Evolutionary conservation across 345 rosid genomes (phyloP).

Genomic region (Geranium brycei): DNA sequence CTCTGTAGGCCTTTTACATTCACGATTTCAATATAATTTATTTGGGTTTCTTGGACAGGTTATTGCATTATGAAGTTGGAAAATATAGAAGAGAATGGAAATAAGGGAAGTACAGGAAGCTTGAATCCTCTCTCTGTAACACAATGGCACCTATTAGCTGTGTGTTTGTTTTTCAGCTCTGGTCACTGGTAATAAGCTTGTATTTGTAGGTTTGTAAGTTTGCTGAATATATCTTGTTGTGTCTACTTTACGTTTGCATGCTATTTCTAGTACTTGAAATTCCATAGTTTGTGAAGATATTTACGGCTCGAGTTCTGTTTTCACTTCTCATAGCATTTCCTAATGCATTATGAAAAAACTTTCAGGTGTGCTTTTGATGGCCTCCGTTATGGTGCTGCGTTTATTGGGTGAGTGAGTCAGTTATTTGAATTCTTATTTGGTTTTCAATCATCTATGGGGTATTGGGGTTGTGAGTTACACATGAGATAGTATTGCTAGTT

Average conservation of each 20-base stretch:
- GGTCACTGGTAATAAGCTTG: constrained; percentile 68
- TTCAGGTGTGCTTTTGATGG: constrained; percentile 96
- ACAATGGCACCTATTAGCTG: constrained; percentile 75
- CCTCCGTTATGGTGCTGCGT: constrained; percentile 88
- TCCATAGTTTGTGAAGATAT: not conserved
- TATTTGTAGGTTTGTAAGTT: not conserved
- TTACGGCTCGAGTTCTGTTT: not conserved
- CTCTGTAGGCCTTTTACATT: not conserved
- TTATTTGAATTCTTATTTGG: not conserved
- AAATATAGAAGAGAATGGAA: constrained; percentile 24
- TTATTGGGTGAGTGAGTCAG: constrained; percentile 78
- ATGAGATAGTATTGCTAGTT: not conserved
- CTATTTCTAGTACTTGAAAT: not conserved
- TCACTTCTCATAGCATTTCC: not conserved
- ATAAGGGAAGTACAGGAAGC: constrained; percentile 12
- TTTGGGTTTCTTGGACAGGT: constrained; percentile 31
- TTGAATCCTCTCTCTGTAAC: constrained; percentile 45
- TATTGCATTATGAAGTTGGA: constrained; percentile 68
- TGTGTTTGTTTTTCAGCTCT: constrained; percentile 70
- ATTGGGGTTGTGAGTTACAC: not conserved
- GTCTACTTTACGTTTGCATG: not conserved
- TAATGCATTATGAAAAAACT: no score
- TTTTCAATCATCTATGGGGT: not conserved
- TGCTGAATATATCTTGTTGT: not conserved
- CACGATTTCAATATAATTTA: not conserved